Percentiles rank a stretch among this genome's conserved stretches.
These are phyloP conservation scores for Colletotrichum limetticola DNA, from an alignment of 2,329 filamentous ascomycete species.

Conservation along the genomic window DNA sequence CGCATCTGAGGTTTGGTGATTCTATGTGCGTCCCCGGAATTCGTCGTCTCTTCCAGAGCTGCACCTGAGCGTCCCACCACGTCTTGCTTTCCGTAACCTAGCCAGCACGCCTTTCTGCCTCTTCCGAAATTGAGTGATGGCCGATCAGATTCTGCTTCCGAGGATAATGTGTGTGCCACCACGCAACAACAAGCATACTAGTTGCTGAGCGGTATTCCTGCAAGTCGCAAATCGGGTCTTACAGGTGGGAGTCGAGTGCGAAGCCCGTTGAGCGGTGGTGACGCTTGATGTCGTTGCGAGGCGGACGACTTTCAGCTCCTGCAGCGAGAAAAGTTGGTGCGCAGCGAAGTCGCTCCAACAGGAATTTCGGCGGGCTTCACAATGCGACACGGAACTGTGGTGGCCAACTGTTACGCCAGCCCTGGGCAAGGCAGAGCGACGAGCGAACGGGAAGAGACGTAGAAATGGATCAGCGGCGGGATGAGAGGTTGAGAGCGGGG, in stretches of 20 bases:
- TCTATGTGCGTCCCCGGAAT: background rate
- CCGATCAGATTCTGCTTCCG: conserved; percentile 5
- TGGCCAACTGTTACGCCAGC: conserved; percentile 20
- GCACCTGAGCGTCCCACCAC: conserved; percentile 25
- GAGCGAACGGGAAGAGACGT: conserved; percentile 1
- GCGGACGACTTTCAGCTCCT: background rate
- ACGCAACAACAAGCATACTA: conserved; percentile 30
- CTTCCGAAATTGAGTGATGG: background rate
- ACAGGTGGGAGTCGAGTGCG: conserved; percentile 2
- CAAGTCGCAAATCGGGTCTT: conserved; percentile 12
- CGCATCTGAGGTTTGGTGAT: conserved; percentile 28
- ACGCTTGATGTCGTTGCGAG: background rate
- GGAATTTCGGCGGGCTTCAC: background rate
- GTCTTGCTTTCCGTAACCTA: conserved; percentile 24
- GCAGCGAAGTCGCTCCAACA: background rate
- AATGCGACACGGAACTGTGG: conserved; percentile 18
- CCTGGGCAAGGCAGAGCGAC: conserved; percentile 13
- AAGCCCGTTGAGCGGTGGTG: background rate
- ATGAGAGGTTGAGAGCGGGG: conserved; percentile 35
- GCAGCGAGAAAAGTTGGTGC: conserved; percentile 2
- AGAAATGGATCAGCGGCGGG: conserved; percentile 30
- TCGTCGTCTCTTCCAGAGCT: conserved; percentile 9
- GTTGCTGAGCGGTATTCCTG: conserved; percentile 6
- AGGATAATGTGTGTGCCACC: conserved; percentile 17
- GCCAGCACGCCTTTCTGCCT: conserved; percentile 10